phyloP scores from a whole-genome alignment of 345 rosid species.

The Hevea brasiliensis region DNA sequence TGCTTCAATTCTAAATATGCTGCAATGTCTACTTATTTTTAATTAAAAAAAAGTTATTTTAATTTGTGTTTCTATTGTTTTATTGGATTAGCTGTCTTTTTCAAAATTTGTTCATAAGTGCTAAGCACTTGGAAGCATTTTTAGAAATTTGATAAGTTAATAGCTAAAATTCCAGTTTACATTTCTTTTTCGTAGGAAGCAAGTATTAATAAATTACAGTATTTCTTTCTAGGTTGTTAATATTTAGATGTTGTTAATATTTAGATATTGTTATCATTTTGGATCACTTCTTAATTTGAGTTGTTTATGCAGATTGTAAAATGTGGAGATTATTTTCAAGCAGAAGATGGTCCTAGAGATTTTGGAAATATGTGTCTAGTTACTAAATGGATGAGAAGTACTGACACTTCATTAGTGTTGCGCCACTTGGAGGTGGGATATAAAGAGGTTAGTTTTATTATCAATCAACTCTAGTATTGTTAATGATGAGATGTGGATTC shows the following conservation, averaged over 20 bases:
- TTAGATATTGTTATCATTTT: background rate
- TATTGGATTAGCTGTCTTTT: background rate
- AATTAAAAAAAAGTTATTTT: no score
- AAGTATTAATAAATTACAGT: background rate
- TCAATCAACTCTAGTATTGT: background rate
- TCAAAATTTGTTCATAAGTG: background rate
- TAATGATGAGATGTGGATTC: background rate
- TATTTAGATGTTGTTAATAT: background rate
- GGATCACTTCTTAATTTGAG: conserved; percentile 12
- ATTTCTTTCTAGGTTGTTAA: background rate
- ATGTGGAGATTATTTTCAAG: conserved; percentile 85
- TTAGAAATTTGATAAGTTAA: background rate
- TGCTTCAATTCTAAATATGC: no score
- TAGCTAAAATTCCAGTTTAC: background rate
- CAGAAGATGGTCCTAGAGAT: conserved; percentile 73
- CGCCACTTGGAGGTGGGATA: conserved; percentile 74
- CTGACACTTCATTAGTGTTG: conserved; percentile 57
- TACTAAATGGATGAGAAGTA: conserved; percentile 58
- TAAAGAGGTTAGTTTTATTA: conserved; percentile 54
- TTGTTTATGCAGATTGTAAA: conserved; percentile 51
- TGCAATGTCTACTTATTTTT: no score
- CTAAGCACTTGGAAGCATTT: background rate
- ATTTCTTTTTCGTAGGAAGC: background rate
- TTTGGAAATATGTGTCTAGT: conserved; percentile 63
- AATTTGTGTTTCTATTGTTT: background rate